A percentile compares a stretch with the other conserved stretches of the same genome.
Conservation (phyloP, 2,329 filamentous ascomycete genomes). For the Apiospora malaysiana region DNA sequence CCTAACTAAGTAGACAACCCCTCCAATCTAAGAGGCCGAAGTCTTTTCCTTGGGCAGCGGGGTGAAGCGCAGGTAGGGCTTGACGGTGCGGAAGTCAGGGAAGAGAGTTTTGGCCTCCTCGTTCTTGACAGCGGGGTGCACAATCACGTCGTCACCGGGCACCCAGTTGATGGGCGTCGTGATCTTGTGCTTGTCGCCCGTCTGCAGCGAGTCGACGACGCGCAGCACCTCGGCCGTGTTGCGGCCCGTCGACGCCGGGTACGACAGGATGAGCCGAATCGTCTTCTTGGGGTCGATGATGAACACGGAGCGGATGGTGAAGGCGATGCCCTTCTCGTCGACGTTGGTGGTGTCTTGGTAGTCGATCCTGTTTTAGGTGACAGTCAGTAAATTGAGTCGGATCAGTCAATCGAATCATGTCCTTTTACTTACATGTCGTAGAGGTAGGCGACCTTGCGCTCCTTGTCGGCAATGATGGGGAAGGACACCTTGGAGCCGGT, state of each 20-base stretch:
- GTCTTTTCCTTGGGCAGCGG: conserved; percentile 63
- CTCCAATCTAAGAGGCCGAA: conserved; percentile 37
- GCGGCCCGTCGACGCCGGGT: conserved; percentile 88
- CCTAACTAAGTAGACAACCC: not conserved
- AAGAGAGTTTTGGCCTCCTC: conserved; percentile 89
- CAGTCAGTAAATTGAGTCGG: not conserved
- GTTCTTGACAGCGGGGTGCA: conserved; percentile 81
- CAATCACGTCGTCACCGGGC: conserved; percentile 88
- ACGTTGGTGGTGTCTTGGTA: conserved; percentile 83
- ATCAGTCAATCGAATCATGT: not conserved
- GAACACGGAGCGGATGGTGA: conserved; percentile 95
- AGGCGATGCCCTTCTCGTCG: conserved; percentile 81
- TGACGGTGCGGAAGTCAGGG: conserved; percentile 73
- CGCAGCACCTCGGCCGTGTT: conserved; percentile 82
- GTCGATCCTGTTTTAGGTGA: conserved; percentile 65
- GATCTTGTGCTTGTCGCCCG: conserved; percentile 85
- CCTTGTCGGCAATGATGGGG: conserved; percentile 83
- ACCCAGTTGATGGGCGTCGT: conserved; percentile 92
- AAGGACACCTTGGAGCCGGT: conserved; percentile 73
- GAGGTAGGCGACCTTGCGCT: conserved; percentile 74
- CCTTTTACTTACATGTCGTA: conserved; percentile 74
- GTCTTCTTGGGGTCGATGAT: conserved; percentile 94
- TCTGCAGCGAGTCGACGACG: conserved; percentile 80
- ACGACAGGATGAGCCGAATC: conserved; percentile 90
- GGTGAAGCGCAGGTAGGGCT: conserved; percentile 78